Base-by-base conservation (phyloP, 768 basidiomycete genomes). In the Suillus alpinus region DNA sequence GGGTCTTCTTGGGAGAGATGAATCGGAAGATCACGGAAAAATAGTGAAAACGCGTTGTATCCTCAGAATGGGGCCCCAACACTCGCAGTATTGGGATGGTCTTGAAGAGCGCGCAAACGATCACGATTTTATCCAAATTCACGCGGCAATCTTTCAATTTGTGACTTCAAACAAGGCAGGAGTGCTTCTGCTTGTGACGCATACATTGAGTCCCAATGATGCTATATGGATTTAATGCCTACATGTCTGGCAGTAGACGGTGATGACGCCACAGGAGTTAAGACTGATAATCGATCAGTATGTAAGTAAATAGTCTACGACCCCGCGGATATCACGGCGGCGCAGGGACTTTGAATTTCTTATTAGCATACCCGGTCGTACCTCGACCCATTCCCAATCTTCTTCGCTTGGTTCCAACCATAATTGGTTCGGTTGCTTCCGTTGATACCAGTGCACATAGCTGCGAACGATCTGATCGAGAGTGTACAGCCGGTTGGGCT, bases 331-430 rank as follows among this genome's bases (percentile, higher is more conserved):
- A 47, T 55, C 20, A 55, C 16, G 23, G 14, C 6, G n/a, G 26
- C 1, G 36, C 40, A 46, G 82, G 86, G n/a, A 76, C 69, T 72
- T 87, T 88, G 78, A 88, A 88, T 73, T 86, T 88, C 73, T 88
- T 89, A 71, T 88, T 89, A 26, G 82, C 66, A 67, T 88, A 88
- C 4, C 83, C 82, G 49, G 31, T 67, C 72, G 9, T 67, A 29
- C 62, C 70, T 65, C 83, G 76, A 18, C 85, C 85, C 86, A 88
- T 87, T 0, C 88, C 88, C 57, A 88, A 73, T 47, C 86, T 77
- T 60, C 86, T 77, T 59, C 86, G 78, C 66, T 87, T 88, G 18
- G 70, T 70, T 34, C 79, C 80, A 52, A 60, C 58, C 26, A 39
- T 31, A 55, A 14, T 26, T 26, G 52, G 23, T 37, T 9, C 14